Conservation (phyloP, 495 filamentous ascomycete species). For the Hypoxylon trugodes region DNA sequence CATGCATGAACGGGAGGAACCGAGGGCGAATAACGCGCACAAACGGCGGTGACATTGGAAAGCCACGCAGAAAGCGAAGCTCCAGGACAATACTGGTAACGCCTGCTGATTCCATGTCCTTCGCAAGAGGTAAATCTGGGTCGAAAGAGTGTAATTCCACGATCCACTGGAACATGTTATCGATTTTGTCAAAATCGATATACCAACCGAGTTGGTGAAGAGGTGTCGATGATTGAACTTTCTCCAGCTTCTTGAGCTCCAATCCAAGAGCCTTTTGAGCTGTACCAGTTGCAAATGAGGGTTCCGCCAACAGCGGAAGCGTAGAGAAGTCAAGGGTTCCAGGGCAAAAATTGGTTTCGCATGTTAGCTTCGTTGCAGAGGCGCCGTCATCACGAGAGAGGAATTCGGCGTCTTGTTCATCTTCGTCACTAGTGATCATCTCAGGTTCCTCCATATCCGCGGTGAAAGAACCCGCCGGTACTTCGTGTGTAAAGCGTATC, state of each 20-base stretch:
- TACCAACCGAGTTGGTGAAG: conserved; percentile 86
- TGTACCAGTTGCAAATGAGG: conserved; percentile 70
- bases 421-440: conserved; percentile 58
- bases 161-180: conserved; percentile 92
- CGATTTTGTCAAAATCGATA: conserved; percentile 63
- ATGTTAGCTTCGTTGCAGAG: conserved; percentile 1
- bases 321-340: conserved; percentile 64
- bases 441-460: conserved; percentile 41
- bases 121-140: conserved; percentile 68
- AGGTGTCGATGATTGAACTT: conserved; percentile 68
- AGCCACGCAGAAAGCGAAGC: conserved; percentile 77
- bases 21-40: conserved; percentile 84
- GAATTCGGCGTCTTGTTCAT: conserved; percentile 60
- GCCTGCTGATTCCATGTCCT: conserved; percentile 72
- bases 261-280: conserved; percentile 70
- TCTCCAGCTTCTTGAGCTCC: conserved; percentile 67
- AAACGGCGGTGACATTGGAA: conserved; percentile 83
- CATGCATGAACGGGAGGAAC: conserved; percentile 72
- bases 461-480: background rate
- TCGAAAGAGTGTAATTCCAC: conserved; percentile 90
- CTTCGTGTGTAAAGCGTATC: conserved; percentile 9
- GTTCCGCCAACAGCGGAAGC: conserved; percentile 67
- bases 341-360: conserved; percentile 70
- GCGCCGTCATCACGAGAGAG: conserved; percentile 49
- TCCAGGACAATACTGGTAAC: conserved; percentile 79